A percentile compares a stretch with the other conserved stretches of the same genome.
Conservation (phyloP, 441 rosid species). For the Gossypium schwendimanii region DNA sequence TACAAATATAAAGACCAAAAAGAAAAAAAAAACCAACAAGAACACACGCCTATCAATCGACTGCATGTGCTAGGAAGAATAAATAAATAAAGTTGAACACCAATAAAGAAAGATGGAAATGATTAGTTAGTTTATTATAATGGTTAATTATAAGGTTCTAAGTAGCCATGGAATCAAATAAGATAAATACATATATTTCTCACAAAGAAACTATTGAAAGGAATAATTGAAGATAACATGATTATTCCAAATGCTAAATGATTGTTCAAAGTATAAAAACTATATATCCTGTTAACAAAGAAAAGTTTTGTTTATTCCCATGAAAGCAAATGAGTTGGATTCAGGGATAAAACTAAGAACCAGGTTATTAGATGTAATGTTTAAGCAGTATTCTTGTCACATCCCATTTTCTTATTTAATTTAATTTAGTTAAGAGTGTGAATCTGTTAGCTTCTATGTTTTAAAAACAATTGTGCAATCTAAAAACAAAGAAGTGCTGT, state of each 20-base stretch:
- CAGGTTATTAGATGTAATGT: slow-evolving; percentile 34
- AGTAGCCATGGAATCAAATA: slow-evolving; percentile 9
- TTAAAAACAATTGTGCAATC: too few species aligned
- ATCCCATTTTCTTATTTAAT: too few species aligned
- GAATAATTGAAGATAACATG: too few species aligned
- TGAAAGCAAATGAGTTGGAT: slow-evolving; percentile 43
- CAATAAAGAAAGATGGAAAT: background rate
- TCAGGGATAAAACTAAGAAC: slow-evolving; percentile 43
- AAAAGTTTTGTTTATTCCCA: slow-evolving; percentile 2
- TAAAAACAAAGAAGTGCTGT: too few species aligned
- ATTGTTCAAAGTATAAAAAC: too few species aligned
- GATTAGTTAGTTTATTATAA: background rate
- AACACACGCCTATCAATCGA: background rate
- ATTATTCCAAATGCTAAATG: too few species aligned
- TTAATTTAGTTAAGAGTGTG: too few species aligned
- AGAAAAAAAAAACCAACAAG: background rate
- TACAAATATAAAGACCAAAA: background rate
- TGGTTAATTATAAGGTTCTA: background rate
- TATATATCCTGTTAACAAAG: too few species aligned
- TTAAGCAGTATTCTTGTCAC: slow-evolving; percentile 42
- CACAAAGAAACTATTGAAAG: too few species aligned
- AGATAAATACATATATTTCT: too few species aligned
- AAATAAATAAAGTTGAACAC: background rate
- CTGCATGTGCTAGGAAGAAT: slow-evolving; percentile 10
- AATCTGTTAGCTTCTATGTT: too few species aligned